A percentile compares a stretch with the other conserved stretches of the same genome.
These are phyloP conservation scores for Melocanna baccifera DNA, from an alignment of 176 grass and related monocot genomes.

Conservation along the genomic window DNA sequence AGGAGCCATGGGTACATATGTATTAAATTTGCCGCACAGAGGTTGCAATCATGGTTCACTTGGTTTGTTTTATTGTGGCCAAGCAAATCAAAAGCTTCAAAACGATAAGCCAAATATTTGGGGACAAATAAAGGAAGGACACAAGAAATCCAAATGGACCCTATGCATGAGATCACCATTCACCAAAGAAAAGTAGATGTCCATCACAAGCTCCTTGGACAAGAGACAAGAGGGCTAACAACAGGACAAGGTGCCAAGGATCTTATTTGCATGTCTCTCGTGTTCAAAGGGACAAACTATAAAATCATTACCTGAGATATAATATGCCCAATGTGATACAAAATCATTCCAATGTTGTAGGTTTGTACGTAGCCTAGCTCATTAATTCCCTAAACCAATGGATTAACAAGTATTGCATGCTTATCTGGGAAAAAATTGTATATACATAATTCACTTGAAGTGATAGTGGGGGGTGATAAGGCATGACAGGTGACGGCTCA, in stretches of 20 bases:
- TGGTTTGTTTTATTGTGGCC: neutral
- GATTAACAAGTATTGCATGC: constrained; percentile 18
- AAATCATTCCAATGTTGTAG: neutral
- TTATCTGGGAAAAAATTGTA: constrained; percentile 17
- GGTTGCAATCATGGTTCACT: constrained; percentile 24
- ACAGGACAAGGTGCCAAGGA: neutral
- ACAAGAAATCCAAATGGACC: constrained; percentile 17
- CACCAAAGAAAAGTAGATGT: neutral
- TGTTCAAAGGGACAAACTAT: neutral
- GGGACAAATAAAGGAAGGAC: neutral
- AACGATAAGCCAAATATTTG: neutral
- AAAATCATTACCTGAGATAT: neutral
- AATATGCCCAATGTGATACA: constrained; percentile 5
- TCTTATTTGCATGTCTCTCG: neutral
- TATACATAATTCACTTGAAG: neutral
- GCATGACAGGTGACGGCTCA: neutral
- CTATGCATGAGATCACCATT: neutral
- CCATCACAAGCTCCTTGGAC: neutral
- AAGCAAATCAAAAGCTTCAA: neutral
- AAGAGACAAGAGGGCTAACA: neutral
- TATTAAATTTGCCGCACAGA: neutral
- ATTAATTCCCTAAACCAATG: constrained; percentile 6
- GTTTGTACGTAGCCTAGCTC: neutral
- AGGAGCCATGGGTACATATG: neutral
- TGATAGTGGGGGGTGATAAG: constrained; percentile 24